Evolutionary conservation across 345 rosid species (phyloP).

Genomic region (Citrus cavaleriei): DNA sequence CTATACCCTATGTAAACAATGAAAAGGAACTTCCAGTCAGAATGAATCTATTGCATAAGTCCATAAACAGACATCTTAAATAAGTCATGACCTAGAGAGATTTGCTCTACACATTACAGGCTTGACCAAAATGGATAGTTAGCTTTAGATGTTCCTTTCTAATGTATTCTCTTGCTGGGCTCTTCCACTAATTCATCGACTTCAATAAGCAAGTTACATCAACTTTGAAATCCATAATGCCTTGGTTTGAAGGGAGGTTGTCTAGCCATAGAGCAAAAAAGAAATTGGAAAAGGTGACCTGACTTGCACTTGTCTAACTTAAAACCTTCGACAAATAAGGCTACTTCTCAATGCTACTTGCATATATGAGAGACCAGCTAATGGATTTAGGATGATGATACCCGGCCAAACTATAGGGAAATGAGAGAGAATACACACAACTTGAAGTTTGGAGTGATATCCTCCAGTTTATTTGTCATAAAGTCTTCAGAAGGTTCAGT

Average conservation of each 20-base stretch:
- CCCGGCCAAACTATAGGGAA: background rate
- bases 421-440: background rate
- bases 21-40: background rate
- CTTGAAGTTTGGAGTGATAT: background rate
- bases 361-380: too few relatives aligned
- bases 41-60: background rate
- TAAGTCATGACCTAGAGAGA: background rate
- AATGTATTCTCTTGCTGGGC: background rate
- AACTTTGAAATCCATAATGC: background rate
- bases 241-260: background rate
- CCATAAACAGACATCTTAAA: background rate
- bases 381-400: background rate
- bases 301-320: background rate
- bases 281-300: background rate
- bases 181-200: background rate
- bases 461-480: background rate
- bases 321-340: background rate
- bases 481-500: background rate
- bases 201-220: background rate
- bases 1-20: background rate
- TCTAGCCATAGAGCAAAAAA: background rate
- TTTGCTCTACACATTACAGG: background rate
- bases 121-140: background rate
- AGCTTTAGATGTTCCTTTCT: background rate
- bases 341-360: background rate